Conservation (phyloP, 495 filamentous ascomycete species). For the Neurospora sp. region DNA sequence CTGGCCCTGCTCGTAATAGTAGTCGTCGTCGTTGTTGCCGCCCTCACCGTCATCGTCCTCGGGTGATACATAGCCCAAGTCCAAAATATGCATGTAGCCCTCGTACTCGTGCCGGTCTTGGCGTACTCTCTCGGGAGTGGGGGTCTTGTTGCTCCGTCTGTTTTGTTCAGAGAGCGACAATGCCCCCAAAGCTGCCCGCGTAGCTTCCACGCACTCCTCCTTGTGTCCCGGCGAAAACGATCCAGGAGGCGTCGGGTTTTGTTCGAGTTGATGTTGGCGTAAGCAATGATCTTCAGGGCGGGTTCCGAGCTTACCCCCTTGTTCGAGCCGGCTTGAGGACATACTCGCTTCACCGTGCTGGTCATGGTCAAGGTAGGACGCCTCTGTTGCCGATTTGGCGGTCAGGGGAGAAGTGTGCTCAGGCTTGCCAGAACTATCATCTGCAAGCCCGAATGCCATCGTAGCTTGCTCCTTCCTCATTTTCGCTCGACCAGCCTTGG, state of each 20-base stretch:
- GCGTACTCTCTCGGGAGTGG: background rate
- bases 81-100: background rate
- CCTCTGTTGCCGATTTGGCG: background rate
- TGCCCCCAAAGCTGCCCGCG: background rate
- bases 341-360: background rate
- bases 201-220: background rate
- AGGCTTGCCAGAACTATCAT: background rate
- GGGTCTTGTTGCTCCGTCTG: background rate
- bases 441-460: background rate
- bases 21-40: background rate
- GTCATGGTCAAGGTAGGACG: background rate
- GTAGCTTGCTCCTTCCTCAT: background rate
- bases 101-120: background rate
- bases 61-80: background rate
- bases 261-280: background rate
- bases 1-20: background rate
- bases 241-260: background rate
- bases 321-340: background rate
- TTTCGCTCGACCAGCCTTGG: background rate
- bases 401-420: background rate
- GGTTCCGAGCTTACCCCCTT: background rate
- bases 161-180: background rate
- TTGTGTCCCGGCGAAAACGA: background rate
- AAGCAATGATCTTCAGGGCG: background rate
- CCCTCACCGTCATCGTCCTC: background rate